These are phyloP conservation scores for Entomortierella beljakovae DNA, from an alignment of 192 early-diverging fungal species.

Conservation along the genomic window DNA sequence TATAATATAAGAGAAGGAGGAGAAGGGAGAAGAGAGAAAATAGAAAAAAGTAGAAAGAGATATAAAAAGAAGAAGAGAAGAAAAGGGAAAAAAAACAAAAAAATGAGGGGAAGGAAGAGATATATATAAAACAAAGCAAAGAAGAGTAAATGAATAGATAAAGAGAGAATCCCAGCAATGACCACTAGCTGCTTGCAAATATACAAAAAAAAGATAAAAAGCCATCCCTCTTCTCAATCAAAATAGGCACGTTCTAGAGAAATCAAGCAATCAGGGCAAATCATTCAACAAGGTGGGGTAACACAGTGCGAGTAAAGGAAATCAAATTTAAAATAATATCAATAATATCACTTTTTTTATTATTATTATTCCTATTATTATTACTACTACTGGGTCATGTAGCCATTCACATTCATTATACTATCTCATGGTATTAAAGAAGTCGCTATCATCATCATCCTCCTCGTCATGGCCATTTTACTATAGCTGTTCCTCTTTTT, in stretches of 20 bases:
- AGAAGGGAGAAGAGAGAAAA: neutral
- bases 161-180: neutral
- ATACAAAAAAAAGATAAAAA: constrained; percentile 1
- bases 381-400: no score
- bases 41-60: neutral
- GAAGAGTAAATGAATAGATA: neutral
- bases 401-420: no score
- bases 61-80: neutral
- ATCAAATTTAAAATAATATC: neutral
- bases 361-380: no score
- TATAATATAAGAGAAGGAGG: neutral
- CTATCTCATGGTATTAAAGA: no score
- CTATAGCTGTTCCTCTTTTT: neutral
- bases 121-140: neutral
- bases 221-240: neutral
- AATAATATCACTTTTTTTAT: no score
- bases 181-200: no score
- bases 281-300: neutral
- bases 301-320: no score
- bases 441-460: neutral
- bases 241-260: constrained; percentile 11
- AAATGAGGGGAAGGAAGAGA: constrained; percentile 1
- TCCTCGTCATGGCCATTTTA: no score
- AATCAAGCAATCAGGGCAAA: neutral
- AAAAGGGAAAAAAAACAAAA: neutral